Conservation (phyloP, 2,329 filamentous ascomycete species). For the Oidium heveae region DNA sequence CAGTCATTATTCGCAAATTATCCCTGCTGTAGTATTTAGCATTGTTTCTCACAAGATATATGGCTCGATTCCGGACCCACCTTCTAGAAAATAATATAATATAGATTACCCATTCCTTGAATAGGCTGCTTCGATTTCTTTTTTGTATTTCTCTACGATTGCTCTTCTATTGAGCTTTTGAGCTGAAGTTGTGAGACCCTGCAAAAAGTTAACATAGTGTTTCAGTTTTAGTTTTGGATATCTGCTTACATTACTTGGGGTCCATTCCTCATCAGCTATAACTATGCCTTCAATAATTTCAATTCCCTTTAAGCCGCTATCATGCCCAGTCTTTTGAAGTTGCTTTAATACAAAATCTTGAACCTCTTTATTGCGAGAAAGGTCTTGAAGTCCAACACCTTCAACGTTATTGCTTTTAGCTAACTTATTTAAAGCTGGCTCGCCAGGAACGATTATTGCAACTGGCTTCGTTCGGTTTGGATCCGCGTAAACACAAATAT, state of each 20-base stretch:
- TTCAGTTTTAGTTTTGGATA: constrained; percentile 6
- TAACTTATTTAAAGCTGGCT: constrained; percentile 33
- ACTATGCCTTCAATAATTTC: constrained; percentile 58
- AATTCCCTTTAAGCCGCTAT: constrained; percentile 39
- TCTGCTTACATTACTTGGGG: constrained; percentile 51
- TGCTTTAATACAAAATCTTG: constrained; percentile 37
- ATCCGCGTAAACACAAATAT: constrained; percentile 72
- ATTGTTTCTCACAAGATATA: no score
- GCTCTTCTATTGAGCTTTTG: constrained; percentile 49
- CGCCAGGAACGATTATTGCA: constrained; percentile 50
- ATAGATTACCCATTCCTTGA: constrained; percentile 3
- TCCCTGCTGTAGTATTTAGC: no score
- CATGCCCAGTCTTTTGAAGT: constrained; percentile 36
- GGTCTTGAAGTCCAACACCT: constrained; percentile 34
- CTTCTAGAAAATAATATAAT: no score
- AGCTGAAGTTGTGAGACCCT: constrained; percentile 42
- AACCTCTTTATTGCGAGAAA: constrained; percentile 43
- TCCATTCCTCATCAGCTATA: constrained; percentile 70
- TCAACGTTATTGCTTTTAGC: constrained; percentile 35
- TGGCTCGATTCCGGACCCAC: no score
- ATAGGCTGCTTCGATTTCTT: constrained; percentile 24
- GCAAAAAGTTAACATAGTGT: constrained; percentile 13
- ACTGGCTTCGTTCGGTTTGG: constrained; percentile 51
- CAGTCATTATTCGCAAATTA: no score
- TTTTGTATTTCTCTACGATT: constrained; percentile 34